phyloP scores from a whole-genome alignment of 177 flowering plant genomes.

The Vitis hybrid region DNA sequence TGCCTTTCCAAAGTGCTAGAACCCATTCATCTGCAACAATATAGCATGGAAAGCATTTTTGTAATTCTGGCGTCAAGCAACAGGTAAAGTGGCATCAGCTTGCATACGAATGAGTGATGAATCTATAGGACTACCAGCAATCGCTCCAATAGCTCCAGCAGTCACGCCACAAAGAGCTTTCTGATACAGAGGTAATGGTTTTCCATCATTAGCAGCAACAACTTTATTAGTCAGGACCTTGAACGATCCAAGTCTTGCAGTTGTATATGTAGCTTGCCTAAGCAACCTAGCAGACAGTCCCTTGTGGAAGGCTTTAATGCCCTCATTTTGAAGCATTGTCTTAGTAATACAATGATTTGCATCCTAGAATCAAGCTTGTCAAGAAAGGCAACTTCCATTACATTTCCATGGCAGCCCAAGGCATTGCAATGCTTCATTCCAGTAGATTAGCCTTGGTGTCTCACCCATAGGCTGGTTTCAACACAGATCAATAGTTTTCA shows the following conservation, averaged over 20 bases:
- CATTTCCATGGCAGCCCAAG: too few species aligned
- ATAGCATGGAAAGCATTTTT: slow-evolving; percentile 74
- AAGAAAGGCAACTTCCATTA: too few species aligned
- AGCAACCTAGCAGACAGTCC: slow-evolving; percentile 71
- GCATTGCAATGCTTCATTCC: too few species aligned
- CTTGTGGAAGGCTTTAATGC: slow-evolving; percentile 68
- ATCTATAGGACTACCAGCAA: slow-evolving; percentile 67
- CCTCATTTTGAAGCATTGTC: slow-evolving; percentile 63
- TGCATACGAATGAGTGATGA: slow-evolving; percentile 74
- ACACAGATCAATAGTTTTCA: too few species aligned
- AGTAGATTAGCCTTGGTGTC: too few species aligned
- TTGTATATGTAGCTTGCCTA: slow-evolving; percentile 78
- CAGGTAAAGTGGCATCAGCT: slow-evolving; percentile 70
- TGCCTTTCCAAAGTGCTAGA: slow-evolving; percentile 68
- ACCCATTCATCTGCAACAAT: slow-evolving; percentile 63
- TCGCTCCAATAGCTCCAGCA: slow-evolving; percentile 73
- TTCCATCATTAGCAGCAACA: slow-evolving; percentile 66
- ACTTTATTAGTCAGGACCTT: slow-evolving; percentile 71
- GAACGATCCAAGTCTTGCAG: slow-evolving; percentile 74
- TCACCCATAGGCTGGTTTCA: too few species aligned
- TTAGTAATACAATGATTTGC: slow-evolving; percentile 23
- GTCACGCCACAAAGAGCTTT: slow-evolving; percentile 69
- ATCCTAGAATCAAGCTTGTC: too few species aligned
- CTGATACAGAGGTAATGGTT: slow-evolving; percentile 65
- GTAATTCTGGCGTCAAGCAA: slow-evolving; percentile 54